These are phyloP conservation scores for Suillus subluteus DNA, from an alignment of 768 basidiomycete species.

Conservation along the genomic window DNA sequence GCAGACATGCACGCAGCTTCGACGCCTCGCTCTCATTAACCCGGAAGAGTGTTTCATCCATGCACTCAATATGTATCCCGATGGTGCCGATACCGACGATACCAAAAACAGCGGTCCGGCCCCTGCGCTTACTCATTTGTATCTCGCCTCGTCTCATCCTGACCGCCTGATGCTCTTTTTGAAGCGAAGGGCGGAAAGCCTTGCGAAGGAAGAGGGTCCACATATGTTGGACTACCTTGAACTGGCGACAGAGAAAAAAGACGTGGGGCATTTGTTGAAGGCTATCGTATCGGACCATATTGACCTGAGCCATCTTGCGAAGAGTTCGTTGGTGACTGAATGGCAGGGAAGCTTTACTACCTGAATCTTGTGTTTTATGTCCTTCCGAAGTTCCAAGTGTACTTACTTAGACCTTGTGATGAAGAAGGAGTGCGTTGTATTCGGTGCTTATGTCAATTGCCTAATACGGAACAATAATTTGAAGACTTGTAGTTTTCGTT, in stretches of 20 bases:
- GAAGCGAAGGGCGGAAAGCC: neutral
- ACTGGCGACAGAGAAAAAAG: neutral
- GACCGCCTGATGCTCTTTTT: neutral
- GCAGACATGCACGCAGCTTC: neutral
- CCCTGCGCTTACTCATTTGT: neutral
- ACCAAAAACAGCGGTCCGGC: neutral
- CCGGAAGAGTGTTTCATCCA: conserved; percentile 10
- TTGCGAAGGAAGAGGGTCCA: neutral
- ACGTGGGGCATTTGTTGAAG: neutral
- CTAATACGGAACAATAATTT: conserved; percentile 21
- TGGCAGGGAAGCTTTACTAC: neutral
- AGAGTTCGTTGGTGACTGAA: neutral
- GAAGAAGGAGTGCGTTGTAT: conserved; percentile 14
- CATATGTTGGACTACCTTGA: neutral
- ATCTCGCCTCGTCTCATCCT: neutral
- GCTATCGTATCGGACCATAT: neutral
- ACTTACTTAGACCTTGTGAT: neutral
- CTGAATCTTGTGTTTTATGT: neutral
- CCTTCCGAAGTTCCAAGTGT: neutral
- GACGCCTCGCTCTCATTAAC: neutral
- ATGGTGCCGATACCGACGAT: neutral
- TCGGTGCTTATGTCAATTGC: conserved; percentile 18
- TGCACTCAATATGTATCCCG: conserved; percentile 7
- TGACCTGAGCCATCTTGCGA: neutral
- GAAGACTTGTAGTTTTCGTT: neutral